Conservation (phyloP, 1,139 yeast species). For the Pichia cactophila region DNA sequence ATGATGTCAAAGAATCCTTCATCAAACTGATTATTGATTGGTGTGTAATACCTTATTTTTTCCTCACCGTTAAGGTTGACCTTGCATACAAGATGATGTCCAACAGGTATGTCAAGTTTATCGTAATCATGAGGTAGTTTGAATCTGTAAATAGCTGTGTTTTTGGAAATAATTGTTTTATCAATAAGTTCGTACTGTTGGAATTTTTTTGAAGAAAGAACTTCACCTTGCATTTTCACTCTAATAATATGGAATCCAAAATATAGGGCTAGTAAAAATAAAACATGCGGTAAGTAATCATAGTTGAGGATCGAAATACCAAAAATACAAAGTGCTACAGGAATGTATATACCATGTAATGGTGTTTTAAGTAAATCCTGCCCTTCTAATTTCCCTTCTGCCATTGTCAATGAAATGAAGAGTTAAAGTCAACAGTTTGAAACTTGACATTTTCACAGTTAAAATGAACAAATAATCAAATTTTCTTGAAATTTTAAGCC, state of each 20-base stretch:
- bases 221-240: conserved; percentile 38
- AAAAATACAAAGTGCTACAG: conserved; percentile 49
- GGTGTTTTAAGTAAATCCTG: conserved; percentile 27
- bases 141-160: conserved; percentile 68
- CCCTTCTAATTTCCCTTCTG: conserved; percentile 13
- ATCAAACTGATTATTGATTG: conserved; percentile 63
- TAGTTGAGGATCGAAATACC: conserved; percentile 54
- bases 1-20: conserved; percentile 66
- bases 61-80: conserved; percentile 51
- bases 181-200: conserved; percentile 60
- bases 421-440: no score
- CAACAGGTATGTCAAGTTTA: conserved; percentile 58
- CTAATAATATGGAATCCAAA: conserved; percentile 39
- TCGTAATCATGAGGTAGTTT: conserved; percentile 54
- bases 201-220: conserved; percentile 50
- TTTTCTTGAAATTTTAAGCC: no score
- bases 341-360: conserved; percentile 67
- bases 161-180: conserved; percentile 60
- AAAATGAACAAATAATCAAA: no score
- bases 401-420: background rate
- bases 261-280: conserved; percentile 39
- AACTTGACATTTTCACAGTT: no score
- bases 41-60: conserved; percentile 63
- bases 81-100: conserved; percentile 61
- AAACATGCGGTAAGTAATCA: conserved; percentile 43